Evolutionary conservation across 2,329 filamentous ascomycete species (phyloP).

Genomic region (Tricladium varicosporioides): DNA sequence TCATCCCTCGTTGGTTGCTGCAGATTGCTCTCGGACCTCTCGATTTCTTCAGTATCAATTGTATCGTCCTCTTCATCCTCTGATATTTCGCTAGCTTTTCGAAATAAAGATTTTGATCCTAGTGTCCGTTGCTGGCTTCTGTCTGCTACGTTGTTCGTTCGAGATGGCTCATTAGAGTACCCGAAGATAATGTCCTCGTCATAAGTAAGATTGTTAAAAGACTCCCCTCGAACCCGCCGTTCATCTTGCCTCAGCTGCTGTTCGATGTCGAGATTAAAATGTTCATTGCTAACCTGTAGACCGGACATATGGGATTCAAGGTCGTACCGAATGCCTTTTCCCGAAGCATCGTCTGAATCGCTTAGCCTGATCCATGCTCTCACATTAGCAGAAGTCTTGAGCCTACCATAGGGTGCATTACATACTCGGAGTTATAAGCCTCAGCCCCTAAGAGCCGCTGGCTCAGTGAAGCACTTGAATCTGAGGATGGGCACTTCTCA

Average conservation of each 20-base stretch:
- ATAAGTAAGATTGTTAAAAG: background rate
- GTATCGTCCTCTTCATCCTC: conserved; percentile 4
- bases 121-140: background rate
- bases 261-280: background rate
- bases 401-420: background rate
- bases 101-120: conserved; percentile 1
- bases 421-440: conserved; percentile 4
- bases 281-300: background rate
- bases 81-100: conserved; percentile 12
- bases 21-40: background rate
- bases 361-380: background rate
- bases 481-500: conserved; percentile 40
- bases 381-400: background rate
- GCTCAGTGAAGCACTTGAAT: background rate
- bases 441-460: background rate
- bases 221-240: background rate
- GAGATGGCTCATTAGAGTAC: background rate
- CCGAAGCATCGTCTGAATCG: background rate
- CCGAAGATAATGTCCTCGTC: conserved; percentile 6
- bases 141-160: background rate
- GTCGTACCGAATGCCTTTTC: no score
- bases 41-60: conserved; percentile 10
- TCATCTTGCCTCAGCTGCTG: conserved; percentile 6
- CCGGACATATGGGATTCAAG: no score
- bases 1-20: background rate